Evolutionary conservation across 768 basidiomycete species (phyloP).

Genomic region (Boletus subcaerulescens): DNA sequence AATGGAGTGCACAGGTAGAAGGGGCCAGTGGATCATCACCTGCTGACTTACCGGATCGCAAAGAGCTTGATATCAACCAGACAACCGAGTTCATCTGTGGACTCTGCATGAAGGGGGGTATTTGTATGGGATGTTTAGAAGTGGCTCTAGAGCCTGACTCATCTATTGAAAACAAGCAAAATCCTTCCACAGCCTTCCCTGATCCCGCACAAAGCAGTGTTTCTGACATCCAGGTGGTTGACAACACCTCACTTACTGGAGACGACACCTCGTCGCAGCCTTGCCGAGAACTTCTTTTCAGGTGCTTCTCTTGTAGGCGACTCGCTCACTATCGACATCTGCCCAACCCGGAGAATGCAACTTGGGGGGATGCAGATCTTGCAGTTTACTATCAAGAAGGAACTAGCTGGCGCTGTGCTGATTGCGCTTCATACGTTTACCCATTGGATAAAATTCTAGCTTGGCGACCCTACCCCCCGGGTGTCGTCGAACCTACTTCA

Average conservation of each 20-base stretch:
- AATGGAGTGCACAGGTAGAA: slow-evolving; percentile 33
- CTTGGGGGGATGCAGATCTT: slow-evolving; percentile 40
- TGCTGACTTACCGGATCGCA: slow-evolving; percentile 43
- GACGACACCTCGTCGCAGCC: slow-evolving; percentile 18
- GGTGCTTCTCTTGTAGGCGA: slow-evolving; percentile 82
- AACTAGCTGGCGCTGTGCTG: slow-evolving; percentile 65
- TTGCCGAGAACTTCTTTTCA: slow-evolving; percentile 58
- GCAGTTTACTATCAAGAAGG: slow-evolving; percentile 59
- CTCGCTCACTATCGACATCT: slow-evolving; percentile 80
- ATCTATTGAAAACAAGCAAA: slow-evolving; percentile 18
- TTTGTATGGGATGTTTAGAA: slow-evolving; percentile 75
- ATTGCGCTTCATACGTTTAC: slow-evolving; percentile 72
- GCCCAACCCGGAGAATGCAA: slow-evolving; percentile 41
- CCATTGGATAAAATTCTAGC: slow-evolving; percentile 82
- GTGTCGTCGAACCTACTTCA: slow-evolving; percentile 52
- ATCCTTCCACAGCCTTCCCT: neutral
- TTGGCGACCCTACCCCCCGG: slow-evolving; percentile 80
- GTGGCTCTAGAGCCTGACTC: slow-evolving; percentile 49
- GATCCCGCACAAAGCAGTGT: slow-evolving; percentile 7
- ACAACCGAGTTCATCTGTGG: slow-evolving; percentile 81
- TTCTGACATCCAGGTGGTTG: slow-evolving; percentile 37
- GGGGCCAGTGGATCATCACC: slow-evolving; percentile 16
- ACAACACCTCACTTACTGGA: slow-evolving; percentile 14
- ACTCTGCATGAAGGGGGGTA: slow-evolving; percentile 68
- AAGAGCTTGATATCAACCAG: slow-evolving; percentile 47